A percentile compares a stretch with the other conserved stretches of the same genome.
Evolutionary conservation across 2,329 filamentous ascomycete species (phyloP).

Genomic region (Aspergillus neotritici): DNA sequence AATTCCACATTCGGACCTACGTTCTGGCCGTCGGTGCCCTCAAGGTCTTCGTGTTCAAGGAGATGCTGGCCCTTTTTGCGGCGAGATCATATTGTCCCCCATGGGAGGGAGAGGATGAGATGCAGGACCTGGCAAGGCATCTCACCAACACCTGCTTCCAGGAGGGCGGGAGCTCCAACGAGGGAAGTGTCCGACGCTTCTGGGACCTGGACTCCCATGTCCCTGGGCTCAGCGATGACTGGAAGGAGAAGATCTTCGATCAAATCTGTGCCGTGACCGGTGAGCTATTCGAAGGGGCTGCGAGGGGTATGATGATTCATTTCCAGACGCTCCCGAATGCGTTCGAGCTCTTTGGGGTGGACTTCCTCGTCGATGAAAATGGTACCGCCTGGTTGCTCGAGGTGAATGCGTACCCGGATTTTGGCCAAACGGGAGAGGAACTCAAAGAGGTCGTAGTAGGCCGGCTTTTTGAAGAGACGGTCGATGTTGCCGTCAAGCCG

Average conservation of each 20-base stretch:
- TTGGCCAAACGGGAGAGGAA: constrained; percentile 78
- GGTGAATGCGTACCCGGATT: constrained; percentile 94
- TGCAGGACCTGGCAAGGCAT: constrained; percentile 63
- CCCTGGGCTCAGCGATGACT: constrained; percentile 30
- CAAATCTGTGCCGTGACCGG: constrained; percentile 71
- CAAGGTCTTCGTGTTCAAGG: constrained; percentile 76
- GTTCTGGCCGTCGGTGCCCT: constrained; percentile 75
- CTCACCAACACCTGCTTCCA: constrained; percentile 96
- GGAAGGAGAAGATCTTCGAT: constrained; percentile 59
- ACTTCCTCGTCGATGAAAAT: constrained; percentile 71
- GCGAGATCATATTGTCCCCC: constrained; percentile 66
- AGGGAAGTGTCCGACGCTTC: constrained; percentile 67
- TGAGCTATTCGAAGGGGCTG: constrained; percentile 81
- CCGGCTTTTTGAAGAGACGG: constrained; percentile 69
- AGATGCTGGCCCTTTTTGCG: constrained; percentile 92
- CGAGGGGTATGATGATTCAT: constrained; percentile 75
- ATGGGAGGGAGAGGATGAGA: constrained; percentile 34
- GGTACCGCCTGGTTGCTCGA: constrained; percentile 73
- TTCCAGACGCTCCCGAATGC: constrained; percentile 85
- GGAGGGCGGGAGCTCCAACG: constrained; percentile 46
- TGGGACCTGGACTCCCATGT: constrained; percentile 56
- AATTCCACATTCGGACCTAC: constrained; percentile 94
- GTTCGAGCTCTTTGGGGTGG: constrained; percentile 87
- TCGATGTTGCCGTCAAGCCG: constrained; percentile 59
- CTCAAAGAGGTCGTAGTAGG: constrained; percentile 62